These are phyloP conservation scores for Phyllosticta citrichinensis DNA, from an alignment of 2,329 filamentous ascomycete species.

Conservation along the genomic window DNA sequence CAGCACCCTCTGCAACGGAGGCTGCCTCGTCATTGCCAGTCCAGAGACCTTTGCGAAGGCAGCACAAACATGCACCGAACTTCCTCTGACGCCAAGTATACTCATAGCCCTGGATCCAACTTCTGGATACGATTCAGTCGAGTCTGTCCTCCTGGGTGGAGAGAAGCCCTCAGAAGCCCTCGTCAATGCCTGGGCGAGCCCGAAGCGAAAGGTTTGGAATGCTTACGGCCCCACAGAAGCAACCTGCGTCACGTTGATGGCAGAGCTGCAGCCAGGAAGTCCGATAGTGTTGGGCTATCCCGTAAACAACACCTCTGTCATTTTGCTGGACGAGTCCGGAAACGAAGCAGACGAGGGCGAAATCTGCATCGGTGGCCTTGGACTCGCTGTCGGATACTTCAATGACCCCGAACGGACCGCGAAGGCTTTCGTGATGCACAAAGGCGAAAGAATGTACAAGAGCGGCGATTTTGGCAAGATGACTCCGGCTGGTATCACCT, in stretches of 20 bases:
- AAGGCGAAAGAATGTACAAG: slow-evolving; percentile 12
- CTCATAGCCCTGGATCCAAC: slow-evolving; percentile 4
- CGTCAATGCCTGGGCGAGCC: background rate
- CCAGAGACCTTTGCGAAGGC: background rate
- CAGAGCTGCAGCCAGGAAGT: slow-evolving; percentile 5
- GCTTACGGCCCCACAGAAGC: slow-evolving; percentile 10
- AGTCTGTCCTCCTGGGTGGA: background rate
- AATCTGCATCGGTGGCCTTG: slow-evolving; percentile 50
- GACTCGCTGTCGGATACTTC: slow-evolving; percentile 29
- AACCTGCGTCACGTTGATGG: slow-evolving; percentile 4
- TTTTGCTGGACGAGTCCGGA: slow-evolving; percentile 33
- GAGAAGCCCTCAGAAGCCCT: background rate
- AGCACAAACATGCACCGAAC: background rate
- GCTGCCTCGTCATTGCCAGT: background rate
- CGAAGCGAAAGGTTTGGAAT: slow-evolving; percentile 2
- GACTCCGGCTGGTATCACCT: slow-evolving; percentile 15
- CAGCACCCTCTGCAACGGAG: slow-evolving; percentile 36
- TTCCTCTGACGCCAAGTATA: background rate
- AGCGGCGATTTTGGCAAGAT: slow-evolving; percentile 9
- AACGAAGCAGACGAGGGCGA: slow-evolving; percentile 33
- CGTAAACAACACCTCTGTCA: slow-evolving; percentile 12
- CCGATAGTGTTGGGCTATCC: slow-evolving; percentile 4
- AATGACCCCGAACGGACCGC: slow-evolving; percentile 12
- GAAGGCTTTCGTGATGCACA: slow-evolving; percentile 24
- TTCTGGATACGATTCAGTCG: background rate